Percentiles rank a stretch among this genome's conserved stretches.
Evolutionary conservation across 139 green algal species (phyloP).

Genomic region (Edaphochlamys debaryana): DNA sequence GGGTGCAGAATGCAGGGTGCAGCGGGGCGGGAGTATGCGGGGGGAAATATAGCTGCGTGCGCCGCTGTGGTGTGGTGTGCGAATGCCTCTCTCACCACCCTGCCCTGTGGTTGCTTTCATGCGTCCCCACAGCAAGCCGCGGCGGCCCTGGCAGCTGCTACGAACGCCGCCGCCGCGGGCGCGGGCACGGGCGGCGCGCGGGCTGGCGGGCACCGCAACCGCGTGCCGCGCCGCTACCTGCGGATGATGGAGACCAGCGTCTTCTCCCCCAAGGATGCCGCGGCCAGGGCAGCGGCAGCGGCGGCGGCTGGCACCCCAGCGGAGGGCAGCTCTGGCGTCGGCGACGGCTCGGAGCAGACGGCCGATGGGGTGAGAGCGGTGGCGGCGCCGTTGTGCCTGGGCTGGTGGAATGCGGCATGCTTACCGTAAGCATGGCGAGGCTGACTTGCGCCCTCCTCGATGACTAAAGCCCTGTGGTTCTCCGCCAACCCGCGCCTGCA

Average conservation of each 20-base stretch:
- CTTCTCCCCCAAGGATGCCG: not conserved
- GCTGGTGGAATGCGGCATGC: no score
- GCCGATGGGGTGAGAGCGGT: no score
- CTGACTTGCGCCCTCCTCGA: no score
- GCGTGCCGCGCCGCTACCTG: constrained; percentile 32
- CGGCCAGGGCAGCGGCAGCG: not conserved
- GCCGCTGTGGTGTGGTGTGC: no score
- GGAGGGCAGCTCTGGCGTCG: no score
- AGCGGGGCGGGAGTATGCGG: not conserved
- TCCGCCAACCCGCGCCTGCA: no score
- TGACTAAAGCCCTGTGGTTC: no score
- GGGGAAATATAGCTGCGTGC: not conserved
- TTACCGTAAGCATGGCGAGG: no score
- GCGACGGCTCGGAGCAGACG: no score
- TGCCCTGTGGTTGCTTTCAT: no score
- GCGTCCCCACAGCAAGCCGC: not conserved
- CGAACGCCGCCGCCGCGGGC: not conserved
- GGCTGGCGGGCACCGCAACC: constrained; percentile 6
- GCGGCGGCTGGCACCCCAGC: not conserved
- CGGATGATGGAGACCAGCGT: constrained; percentile 35
- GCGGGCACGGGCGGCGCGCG: not conserved
- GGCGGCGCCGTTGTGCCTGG: no score
- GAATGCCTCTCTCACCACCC: not conserved
- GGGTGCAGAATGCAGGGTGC: not conserved
- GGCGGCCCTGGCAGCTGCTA: not conserved